These are phyloP conservation scores for Ochromonas danica DNA, from an alignment of 108 stramenopile genomes.

Conservation along the genomic window DNA sequence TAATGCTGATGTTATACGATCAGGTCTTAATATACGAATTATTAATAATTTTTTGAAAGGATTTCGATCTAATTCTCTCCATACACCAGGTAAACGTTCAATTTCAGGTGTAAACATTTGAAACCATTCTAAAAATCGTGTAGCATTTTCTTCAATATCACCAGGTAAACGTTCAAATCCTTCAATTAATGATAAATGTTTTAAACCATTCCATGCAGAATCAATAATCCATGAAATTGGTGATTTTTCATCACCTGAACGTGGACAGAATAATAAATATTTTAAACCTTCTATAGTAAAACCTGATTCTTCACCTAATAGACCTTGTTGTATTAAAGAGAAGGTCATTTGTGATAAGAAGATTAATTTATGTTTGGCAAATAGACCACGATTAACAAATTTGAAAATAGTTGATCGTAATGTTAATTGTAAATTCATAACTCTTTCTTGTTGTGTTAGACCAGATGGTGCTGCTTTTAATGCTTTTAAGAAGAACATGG, in stretches of 20 bases:
- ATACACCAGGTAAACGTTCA: constrained; percentile 52
- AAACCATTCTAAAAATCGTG: constrained; percentile 55
- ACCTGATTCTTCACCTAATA: constrained; percentile 18
- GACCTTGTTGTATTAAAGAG: constrained; percentile 1
- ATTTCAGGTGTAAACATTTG: constrained; percentile 44
- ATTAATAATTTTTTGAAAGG: constrained; percentile 29
- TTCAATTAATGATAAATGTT: not conserved
- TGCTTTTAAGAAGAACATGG: constrained; percentile 48
- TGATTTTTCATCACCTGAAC: constrained; percentile 33
- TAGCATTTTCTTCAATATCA: constrained; percentile 48
- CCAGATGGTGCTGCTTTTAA: not conserved
- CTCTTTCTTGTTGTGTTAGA: constrained; percentile 4
- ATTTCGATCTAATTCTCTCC: constrained; percentile 48
- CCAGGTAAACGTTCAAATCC: constrained; percentile 41
- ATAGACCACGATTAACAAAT: constrained; percentile 52
- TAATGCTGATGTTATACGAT: constrained; percentile 38
- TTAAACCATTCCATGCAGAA: constrained; percentile 35
- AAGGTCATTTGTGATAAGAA: constrained; percentile 46
- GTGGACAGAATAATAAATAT: constrained; percentile 45
- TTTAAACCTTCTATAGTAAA: constrained; percentile 44
- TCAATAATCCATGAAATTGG: constrained; percentile 59
- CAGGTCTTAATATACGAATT: constrained; percentile 30
- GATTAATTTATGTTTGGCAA: constrained; percentile 51
- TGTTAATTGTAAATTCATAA: constrained; percentile 22
- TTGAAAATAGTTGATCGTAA: constrained; percentile 49